phyloP scores from a whole-genome alignment of 139 green algal species.

The Chlamydomonas incerta region DNA sequence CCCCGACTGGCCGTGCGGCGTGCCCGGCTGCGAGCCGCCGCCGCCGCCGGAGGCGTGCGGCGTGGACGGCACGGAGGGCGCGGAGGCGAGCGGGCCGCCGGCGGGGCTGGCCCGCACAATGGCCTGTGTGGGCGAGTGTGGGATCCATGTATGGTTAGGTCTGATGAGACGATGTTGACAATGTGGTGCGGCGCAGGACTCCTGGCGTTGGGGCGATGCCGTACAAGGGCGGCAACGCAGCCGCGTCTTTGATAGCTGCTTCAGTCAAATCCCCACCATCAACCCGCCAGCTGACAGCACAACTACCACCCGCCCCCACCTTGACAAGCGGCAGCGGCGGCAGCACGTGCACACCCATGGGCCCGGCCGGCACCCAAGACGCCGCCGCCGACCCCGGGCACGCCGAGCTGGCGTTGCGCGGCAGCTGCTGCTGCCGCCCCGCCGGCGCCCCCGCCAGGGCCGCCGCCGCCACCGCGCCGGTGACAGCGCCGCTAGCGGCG shows the following conservation, averaged over 20 bases:
- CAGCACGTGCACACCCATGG: slow-evolving; percentile 46
- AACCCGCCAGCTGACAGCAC: too few species aligned
- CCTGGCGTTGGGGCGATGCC: too few species aligned
- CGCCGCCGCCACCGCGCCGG: neutral
- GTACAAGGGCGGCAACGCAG: too few species aligned
- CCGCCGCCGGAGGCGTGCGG: neutral
- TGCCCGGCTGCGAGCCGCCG: slow-evolving; percentile 1
- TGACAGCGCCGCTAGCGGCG: neutral
- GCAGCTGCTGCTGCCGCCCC: neutral
- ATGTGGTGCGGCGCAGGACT: too few species aligned
- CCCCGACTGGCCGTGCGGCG: neutral
- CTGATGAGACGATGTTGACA: too few species aligned
- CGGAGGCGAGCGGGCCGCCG: neutral
- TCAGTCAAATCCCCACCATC: too few species aligned
- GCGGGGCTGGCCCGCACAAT: neutral
- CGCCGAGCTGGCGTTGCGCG: neutral
- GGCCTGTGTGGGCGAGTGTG: neutral
- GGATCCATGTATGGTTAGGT: too few species aligned
- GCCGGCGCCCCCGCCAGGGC: neutral
- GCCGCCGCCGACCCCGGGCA: neutral
- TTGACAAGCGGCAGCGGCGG: slow-evolving; percentile 48
- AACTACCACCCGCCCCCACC: neutral
- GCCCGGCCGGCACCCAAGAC: neutral
- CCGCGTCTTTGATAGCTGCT: too few species aligned
- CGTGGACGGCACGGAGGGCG: neutral